phyloP scores from a whole-genome alignment of 106 monocot genomes.

The Dendrobium officinale region DNA sequence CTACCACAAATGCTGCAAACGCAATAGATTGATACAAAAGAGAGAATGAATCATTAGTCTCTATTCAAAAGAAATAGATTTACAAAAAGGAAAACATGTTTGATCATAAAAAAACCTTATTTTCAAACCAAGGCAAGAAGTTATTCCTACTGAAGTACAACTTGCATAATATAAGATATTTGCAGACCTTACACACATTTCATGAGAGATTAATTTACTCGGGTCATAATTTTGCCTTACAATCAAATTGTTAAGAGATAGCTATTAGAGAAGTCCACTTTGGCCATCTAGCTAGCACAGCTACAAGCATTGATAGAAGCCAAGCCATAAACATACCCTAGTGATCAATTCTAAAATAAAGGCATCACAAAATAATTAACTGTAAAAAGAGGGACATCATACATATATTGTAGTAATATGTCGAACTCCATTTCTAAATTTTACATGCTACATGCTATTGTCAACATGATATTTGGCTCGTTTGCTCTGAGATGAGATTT shows the following conservation, averaged over 20 bases:
- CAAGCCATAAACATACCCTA: neutral
- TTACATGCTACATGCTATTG: no score
- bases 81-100: neutral
- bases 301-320: neutral
- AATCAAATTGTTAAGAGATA: neutral
- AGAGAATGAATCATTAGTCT: neutral
- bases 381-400: neutral
- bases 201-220: neutral
- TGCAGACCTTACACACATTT: neutral
- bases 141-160: neutral
- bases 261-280: neutral
- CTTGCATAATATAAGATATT: neutral
- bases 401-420: no score
- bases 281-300: neutral
- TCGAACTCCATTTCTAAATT: no score
- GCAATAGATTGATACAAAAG: neutral
- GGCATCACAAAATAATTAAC: neutral
- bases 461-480: no score
- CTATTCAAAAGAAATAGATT: neutral
- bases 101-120: neutral
- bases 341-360: neutral
- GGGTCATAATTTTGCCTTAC: neutral
- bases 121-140: neutral
- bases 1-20: neutral
- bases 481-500: neutral